Evolutionary conservation across 2,329 filamentous ascomycete species (phyloP), one percentile per base, ranked within the genome.

Genomic region (Ophiostoma sp.): DNA sequence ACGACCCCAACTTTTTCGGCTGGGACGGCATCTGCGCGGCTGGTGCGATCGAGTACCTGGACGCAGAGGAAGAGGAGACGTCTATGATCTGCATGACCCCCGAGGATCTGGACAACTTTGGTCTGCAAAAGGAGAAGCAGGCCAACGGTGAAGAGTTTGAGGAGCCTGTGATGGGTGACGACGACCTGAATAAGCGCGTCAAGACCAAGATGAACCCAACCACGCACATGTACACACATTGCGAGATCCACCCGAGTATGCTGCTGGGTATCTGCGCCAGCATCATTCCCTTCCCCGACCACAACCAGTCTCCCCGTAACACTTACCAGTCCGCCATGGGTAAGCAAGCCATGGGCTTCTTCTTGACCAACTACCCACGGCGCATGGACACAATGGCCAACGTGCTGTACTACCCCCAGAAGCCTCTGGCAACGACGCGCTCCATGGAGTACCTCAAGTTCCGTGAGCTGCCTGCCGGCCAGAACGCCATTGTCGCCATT

Each of bases 341-440:
- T 83, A 99, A 99, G 81, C 95, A 99, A 85, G 95, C 95, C 71
- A 99, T 99, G 96, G 95, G 96, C 76, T 93, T 98, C 74, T 97
- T 97, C 82, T 84, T 99, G 68, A 99, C 96, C 12, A 99, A 99
- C 77, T 99, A 96, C 78, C 89, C 92, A 55, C 88, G 94, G 71
- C 93, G 95, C 72, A 98, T 99, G 94, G 95, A 99, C 76, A 99
- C 95, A 4, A 99, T 99, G 95, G 91, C 94, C 74, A 99, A 99
- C 75, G 96, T 99, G 76, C 87, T 99, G 4, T 99, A 99, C 80
- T 99, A 99, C 75, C 95, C 95, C 0, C 95, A 99, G 79, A 99
- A 99, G 78, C 95, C 95, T 7, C 85, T 99, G 66, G 95, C 93
- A 0, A 98, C 94, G 1, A 99, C 95, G 18, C 87, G 93, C 72